Conservation (phyloP, 2,329 filamentous ascomycete genomes). For the Fusarium sp. region DNA sequence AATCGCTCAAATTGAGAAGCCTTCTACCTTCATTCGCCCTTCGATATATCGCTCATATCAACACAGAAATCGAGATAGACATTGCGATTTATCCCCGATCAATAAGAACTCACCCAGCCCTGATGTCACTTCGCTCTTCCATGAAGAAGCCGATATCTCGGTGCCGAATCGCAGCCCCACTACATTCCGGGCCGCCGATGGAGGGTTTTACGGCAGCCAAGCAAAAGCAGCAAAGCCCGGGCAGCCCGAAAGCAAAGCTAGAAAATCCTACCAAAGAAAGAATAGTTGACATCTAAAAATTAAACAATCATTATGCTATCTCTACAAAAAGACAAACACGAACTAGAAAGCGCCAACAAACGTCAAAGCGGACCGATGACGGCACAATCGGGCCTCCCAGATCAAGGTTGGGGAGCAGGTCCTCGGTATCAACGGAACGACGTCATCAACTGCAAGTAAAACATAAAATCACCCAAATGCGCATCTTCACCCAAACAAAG, state of each 20-base stretch:
- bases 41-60: no score
- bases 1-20: no score
- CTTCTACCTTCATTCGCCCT: no score
- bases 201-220: slow-evolving; percentile 16
- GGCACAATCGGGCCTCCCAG: slow-evolving; percentile 14
- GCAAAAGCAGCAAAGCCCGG: background rate
- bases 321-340: background rate
- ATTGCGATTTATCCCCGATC: no score
- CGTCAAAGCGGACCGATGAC: slow-evolving; percentile 34
- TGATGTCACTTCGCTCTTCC: slow-evolving; percentile 18
- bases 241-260: background rate
- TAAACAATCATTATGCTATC: background rate
- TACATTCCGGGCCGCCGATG: slow-evolving; percentile 11
- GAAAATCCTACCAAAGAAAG: background rate
- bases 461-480: slow-evolving; percentile 31
- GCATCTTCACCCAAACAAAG: background rate
- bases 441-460: slow-evolving; percentile 27
- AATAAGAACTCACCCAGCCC: background rate
- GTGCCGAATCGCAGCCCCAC: slow-evolving; percentile 18
- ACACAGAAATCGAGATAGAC: no score
- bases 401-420: slow-evolving; percentile 16
- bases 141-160: slow-evolving; percentile 12
- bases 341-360: slow-evolving; percentile 20
- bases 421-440: slow-evolving; percentile 32
- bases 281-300: background rate